Conservation (phyloP, 2,329 filamentous ascomycete genomes). For the Claviceps maximensis region DNA sequence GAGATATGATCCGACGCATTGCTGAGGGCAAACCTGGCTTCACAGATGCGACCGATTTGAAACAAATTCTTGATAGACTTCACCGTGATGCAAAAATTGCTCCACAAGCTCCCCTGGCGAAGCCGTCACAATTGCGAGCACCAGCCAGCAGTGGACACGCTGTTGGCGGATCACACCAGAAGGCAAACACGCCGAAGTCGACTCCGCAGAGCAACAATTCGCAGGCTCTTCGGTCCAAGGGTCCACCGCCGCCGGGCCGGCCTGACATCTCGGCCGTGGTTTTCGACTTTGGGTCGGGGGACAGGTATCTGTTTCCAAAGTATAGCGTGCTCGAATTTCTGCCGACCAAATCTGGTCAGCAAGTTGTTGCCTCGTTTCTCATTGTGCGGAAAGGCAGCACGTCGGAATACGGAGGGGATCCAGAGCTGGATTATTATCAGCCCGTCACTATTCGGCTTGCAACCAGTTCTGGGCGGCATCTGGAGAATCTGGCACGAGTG, state of each 20-base stretch:
- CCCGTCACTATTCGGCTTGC: constrained; percentile 53
- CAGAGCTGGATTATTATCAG: constrained; percentile 59
- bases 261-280: constrained; percentile 53
- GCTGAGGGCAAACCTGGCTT: constrained; percentile 37
- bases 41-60: constrained; percentile 40
- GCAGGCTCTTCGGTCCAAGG: constrained; percentile 47
- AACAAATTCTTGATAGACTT: constrained; percentile 36
- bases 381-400: constrained; percentile 59
- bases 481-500: constrained; percentile 47
- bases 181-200: constrained; percentile 16
- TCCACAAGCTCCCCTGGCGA: constrained; percentile 14
- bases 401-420: constrained; percentile 52
- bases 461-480: constrained; percentile 37
- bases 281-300: constrained; percentile 59
- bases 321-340: constrained; percentile 64
- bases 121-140: constrained; percentile 16
- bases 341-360: constrained; percentile 33
- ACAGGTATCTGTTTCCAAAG: constrained; percentile 67
- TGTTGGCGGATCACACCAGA: constrained; percentile 18
- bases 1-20: constrained; percentile 39
- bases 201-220: constrained; percentile 21
- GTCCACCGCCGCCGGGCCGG: constrained; percentile 41
- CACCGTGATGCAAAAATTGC: constrained; percentile 28
- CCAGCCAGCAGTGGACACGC: constrained; percentile 16
- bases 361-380: constrained; percentile 62